Percentiles rank a stretch among this genome's conserved stretches.
phyloP scores from a whole-genome alignment of 192 early-diverging fungal species.

The Linnemannia exigua region DNA sequence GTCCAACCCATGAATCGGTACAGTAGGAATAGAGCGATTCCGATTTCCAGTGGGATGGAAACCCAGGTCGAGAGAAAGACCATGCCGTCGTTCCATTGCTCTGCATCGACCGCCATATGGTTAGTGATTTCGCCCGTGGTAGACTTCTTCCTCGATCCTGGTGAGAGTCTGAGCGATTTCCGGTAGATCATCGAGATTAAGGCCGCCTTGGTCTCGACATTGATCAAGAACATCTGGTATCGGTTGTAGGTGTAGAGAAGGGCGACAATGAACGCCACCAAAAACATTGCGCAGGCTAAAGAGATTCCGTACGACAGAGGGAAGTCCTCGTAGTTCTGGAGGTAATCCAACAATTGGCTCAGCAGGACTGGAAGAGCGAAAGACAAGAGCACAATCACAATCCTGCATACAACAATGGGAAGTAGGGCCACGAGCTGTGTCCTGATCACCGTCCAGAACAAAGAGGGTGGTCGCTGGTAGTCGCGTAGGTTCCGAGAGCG shows the following conservation, averaged over 20 bases:
- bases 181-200: constrained; percentile 68
- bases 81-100: constrained; percentile 8
- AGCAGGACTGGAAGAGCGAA: background rate
- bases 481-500: background rate
- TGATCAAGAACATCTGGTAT: constrained; percentile 59
- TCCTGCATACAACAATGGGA: background rate
- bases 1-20: constrained; percentile 48
- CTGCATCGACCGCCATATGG: constrained; percentile 39
- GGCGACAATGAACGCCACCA: constrained; percentile 58
- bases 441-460: constrained; percentile 6
- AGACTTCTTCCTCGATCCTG: constrained; percentile 33
- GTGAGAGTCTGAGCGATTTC: constrained; percentile 68
- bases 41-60: constrained; percentile 32
- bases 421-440: background rate
- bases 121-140: constrained; percentile 46
- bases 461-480: constrained; percentile 1
- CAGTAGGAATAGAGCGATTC: constrained; percentile 34
- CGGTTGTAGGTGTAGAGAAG: constrained; percentile 36
- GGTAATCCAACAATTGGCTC: background rate
- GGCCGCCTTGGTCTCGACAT: constrained; percentile 57
- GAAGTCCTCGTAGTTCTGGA: background rate
- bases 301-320: constrained; percentile 58
- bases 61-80: constrained; percentile 27
- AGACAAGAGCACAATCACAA: background rate
- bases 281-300: constrained; percentile 58